Percentiles rank a stretch among this genome's conserved stretches.
phyloP scores from a whole-genome alignment of 2,329 filamentous ascomycete genomes.

The Beauveria bassiana region DNA sequence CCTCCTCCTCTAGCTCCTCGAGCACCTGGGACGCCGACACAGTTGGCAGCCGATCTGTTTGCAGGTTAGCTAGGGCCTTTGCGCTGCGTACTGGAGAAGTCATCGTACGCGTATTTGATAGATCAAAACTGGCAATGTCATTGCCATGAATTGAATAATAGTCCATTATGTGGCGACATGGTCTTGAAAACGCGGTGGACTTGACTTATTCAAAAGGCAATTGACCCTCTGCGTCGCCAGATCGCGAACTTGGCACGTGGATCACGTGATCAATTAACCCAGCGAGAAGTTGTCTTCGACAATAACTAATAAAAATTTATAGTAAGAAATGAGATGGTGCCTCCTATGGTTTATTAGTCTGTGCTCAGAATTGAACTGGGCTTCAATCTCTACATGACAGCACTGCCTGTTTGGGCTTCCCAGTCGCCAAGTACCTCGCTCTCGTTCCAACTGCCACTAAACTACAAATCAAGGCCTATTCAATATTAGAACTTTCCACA shows the following conservation, averaged over 20 bases:
- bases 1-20: slow-evolving; percentile 46
- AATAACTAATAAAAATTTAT: neutral
- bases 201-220: neutral
- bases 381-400: no score
- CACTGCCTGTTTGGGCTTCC: neutral
- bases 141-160: slow-evolving; percentile 52
- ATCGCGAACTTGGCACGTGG: slow-evolving; percentile 8
- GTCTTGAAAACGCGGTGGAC: neutral
- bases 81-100: slow-evolving; percentile 4
- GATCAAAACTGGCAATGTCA: slow-evolving; percentile 54
- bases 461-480: neutral
- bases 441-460: neutral
- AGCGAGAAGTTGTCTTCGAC: neutral
- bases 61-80: neutral
- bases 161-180: slow-evolving; percentile 37
- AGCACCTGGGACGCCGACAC: slow-evolving; percentile 68
- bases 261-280: slow-evolving; percentile 6
- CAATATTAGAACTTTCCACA: neutral
- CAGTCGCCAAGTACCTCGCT: neutral
- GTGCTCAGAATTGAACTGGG: no score
- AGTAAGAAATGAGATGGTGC: neutral
- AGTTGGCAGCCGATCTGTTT: slow-evolving; percentile 64
- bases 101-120: slow-evolving; percentile 42
- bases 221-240: neutral
- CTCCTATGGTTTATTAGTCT: no score